A percentile compares a stretch with the other conserved stretches of the same genome.
Evolutionary conservation across 2,329 filamentous ascomycete genomes (phyloP).

Genomic region (Colletotrichum tabaci): DNA sequence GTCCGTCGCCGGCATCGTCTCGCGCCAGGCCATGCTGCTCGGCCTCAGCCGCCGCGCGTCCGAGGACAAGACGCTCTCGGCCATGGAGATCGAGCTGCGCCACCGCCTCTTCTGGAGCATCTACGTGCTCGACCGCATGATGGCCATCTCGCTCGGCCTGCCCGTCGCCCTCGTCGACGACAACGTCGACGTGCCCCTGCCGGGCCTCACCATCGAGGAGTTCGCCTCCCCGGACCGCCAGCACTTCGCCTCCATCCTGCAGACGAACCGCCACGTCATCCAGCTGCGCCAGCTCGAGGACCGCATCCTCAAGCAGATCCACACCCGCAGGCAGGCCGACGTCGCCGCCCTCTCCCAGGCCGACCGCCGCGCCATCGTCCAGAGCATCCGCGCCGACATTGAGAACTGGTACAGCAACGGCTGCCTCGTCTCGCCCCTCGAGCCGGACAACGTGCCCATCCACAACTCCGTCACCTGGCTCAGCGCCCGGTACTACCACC

Average conservation of each 20-base stretch:
- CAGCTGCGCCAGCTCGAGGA: slow-evolving; percentile 61
- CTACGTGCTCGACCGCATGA: slow-evolving; percentile 62
- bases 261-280: slow-evolving; percentile 62
- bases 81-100: slow-evolving; percentile 51
- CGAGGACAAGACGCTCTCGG: slow-evolving; percentile 47
- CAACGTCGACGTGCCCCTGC: slow-evolving; percentile 58
- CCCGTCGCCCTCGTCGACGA: slow-evolving; percentile 57
- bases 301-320: slow-evolving; percentile 55
- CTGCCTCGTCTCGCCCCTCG: slow-evolving; percentile 59
- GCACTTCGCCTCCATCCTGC: slow-evolving; percentile 57
- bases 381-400: slow-evolving; percentile 57
- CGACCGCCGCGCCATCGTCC: slow-evolving; percentile 52
- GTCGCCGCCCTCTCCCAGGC: slow-evolving; percentile 49
- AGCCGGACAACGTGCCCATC: slow-evolving; percentile 60
- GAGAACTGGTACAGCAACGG: slow-evolving; percentile 64
- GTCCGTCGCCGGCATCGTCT: slow-evolving; percentile 57
- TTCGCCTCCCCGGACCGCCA: slow-evolving; percentile 57
- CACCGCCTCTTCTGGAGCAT: slow-evolving; percentile 62
- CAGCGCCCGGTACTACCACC: slow-evolving; percentile 59
- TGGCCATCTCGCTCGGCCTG: slow-evolving; percentile 58
- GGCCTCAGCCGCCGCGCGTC: slow-evolving; percentile 53
- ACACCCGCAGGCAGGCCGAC: slow-evolving; percentile 50
- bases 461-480: slow-evolving; percentile 62
- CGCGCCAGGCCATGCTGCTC: slow-evolving; percentile 57
- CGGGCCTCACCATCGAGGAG: slow-evolving; percentile 61